These are phyloP conservation scores for Blastobotrys capitulatus DNA, from an alignment of 1,139 yeast species.

Conservation along the genomic window DNA sequence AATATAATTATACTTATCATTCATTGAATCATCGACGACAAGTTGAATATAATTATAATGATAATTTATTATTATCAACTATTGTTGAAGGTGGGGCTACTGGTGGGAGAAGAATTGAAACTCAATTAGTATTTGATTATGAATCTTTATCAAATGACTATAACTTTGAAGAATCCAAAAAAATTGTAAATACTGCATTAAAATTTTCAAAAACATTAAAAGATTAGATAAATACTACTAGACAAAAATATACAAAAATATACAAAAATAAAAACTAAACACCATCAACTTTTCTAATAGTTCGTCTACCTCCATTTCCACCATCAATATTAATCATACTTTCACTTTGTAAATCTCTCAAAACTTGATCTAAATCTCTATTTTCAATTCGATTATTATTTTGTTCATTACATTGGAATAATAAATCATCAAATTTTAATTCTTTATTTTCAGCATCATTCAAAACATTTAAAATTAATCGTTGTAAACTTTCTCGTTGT, in stretches of 20 bases:
- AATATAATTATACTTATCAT: slow-evolving; percentile 42
- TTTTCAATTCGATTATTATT: slow-evolving; percentile 66
- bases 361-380: slow-evolving; percentile 59
- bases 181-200: not conserved
- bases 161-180: not conserved
- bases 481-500: slow-evolving; percentile 65
- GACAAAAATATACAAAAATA: too few relatives aligned
- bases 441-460: slow-evolving; percentile 43
- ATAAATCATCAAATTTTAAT: slow-evolving; percentile 57
- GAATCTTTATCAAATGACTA: slow-evolving; percentile 6
- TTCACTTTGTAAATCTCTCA: slow-evolving; percentile 69
- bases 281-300: slow-evolving; percentile 45
- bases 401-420: slow-evolving; percentile 60
- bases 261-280: not conserved
- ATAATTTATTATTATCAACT: slow-evolving; percentile 41
- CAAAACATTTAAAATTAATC: slow-evolving; percentile 61
- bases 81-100: slow-evolving; percentile 52
- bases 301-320: slow-evolving; percentile 71
- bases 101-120: slow-evolving; percentile 50
- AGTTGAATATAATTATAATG: slow-evolving; percentile 38
- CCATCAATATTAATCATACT: slow-evolving; percentile 50
- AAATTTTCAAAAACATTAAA: not conserved
- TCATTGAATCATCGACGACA: slow-evolving; percentile 42
- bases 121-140: slow-evolving; percentile 41
- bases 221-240: not conserved